These are phyloP conservation scores for Dactylis glomerata DNA, from an alignment of 176 grass and related monocot species.

Conservation along the genomic window DNA sequence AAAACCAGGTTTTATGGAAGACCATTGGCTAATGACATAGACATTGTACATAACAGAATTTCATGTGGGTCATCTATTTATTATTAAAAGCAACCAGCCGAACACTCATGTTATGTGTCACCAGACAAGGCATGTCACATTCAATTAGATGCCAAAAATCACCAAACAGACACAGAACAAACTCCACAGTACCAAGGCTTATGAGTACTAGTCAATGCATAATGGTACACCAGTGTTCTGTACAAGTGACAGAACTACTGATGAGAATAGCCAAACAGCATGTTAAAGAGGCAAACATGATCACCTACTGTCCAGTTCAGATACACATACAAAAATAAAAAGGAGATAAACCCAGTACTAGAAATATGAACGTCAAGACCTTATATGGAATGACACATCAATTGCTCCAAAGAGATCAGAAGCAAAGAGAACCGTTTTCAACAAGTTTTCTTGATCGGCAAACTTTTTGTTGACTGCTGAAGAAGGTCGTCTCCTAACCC, in stretches of 20 bases:
- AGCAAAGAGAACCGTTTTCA: not conserved
- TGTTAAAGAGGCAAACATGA: not conserved
- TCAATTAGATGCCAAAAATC: slow-evolving; percentile 14
- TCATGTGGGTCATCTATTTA: slow-evolving; percentile 8
- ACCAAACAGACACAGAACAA: slow-evolving; percentile 2
- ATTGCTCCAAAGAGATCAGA: not conserved
- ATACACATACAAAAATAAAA: not conserved
- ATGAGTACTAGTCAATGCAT: not conserved
- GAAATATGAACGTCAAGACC: slow-evolving; percentile 4
- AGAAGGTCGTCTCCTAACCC: not conserved
- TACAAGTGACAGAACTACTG: not conserved
- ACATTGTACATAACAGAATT: not conserved
- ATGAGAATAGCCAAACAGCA: not conserved
- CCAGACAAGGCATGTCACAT: not conserved
- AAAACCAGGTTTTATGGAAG: not conserved
- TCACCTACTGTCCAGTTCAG: not conserved
- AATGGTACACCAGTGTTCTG: not conserved
- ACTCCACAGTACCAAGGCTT: not conserved
- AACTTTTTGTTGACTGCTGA: not conserved
- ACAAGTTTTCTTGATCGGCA: not conserved
- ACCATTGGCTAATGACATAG: not conserved
- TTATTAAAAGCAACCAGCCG: not conserved
- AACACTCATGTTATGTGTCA: slow-evolving; percentile 1
- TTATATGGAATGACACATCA: not conserved
- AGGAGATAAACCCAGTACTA: not conserved